phyloP scores from a whole-genome alignment of 805 yeast genomes.

The Saccharomyces kudriavzevii region DNA sequence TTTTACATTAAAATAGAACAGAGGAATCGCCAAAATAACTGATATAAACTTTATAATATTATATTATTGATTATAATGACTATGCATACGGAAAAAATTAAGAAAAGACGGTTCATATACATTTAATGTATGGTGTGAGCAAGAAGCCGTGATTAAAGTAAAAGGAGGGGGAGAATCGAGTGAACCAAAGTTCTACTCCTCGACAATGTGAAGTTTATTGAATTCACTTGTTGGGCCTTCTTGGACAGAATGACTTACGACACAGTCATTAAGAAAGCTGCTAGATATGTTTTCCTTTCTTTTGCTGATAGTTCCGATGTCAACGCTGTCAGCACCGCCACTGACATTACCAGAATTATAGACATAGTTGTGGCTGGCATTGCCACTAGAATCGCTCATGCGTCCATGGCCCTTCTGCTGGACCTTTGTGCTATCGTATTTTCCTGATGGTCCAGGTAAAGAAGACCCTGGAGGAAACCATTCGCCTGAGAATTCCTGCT shows the following conservation, averaged over 20 bases:
- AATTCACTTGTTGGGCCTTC: slow-evolving; percentile 17
- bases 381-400: neutral
- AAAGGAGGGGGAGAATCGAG: neutral
- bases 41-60: neutral
- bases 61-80: neutral
- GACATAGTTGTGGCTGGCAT: neutral
- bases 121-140: neutral
- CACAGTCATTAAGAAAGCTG: slow-evolving; percentile 1
- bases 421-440: slow-evolving; percentile 1
- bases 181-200: slow-evolving; percentile 4
- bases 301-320: neutral
- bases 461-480: slow-evolving; percentile 45
- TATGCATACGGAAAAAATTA: neutral
- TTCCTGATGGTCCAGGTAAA: slow-evolving; percentile 6
- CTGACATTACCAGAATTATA: neutral
- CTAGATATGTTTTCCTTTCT: neutral
- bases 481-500: slow-evolving; percentile 42
- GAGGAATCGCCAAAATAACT: neutral
- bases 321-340: neutral
- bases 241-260: slow-evolving; percentile 11
- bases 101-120: neutral
- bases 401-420: neutral
- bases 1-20: too few relatives aligned
- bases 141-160: neutral
- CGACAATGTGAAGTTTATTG: slow-evolving; percentile 14